Evolutionary conservation across 441 rosid genomes (phyloP), one percentile per base, ranked within the genome.

Genomic region (Populus trichocarpa): DNA sequence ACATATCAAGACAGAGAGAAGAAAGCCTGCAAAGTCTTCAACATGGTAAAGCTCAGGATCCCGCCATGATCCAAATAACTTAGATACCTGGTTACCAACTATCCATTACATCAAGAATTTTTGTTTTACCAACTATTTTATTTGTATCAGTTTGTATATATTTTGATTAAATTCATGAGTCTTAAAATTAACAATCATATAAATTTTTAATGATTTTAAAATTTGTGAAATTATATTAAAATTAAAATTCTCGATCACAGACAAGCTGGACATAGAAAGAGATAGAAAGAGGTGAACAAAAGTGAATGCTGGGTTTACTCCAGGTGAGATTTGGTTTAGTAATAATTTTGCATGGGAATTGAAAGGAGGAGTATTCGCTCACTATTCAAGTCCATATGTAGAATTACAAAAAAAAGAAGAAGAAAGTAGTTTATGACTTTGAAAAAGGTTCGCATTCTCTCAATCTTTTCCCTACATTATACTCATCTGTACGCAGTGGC

Each of bases 21-120:
- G 80, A 88, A 83, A 86, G 87, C 74, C 90, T 87, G 90, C 88
- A 42, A 84, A 28, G 80, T 38, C 82, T 89, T 83, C 87, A 86
- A 90, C 93, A 79, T 83, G 87, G 93, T 73, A 91, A 89, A 80
- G 87, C 88, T 86, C 88, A 88, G 88, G 92, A 88, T 82, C 75
- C 71, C 26, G 30, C 30, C 3, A 85, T 80, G 23, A 30, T 59
- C 69, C 77, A 42, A 42, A 5, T 84, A 76, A 12, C 42, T 79
- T 13, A 84, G 82, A 82, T 83, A 23, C 26, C 35, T 69, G 4
- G 38, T 28, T 6, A 28, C 18, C 64, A 59, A 26, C 20, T 32
- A 22, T n/a, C 26, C 30, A 12, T 42, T 6, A 10, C 5, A 22
- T 53, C 36, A 40, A 63, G n/a, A n/a, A n/a, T n/a, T n/a, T n/a